Base-by-base conservation (phyloP, 148 eudicot genomes). In the Oxyria digyna region DNA sequence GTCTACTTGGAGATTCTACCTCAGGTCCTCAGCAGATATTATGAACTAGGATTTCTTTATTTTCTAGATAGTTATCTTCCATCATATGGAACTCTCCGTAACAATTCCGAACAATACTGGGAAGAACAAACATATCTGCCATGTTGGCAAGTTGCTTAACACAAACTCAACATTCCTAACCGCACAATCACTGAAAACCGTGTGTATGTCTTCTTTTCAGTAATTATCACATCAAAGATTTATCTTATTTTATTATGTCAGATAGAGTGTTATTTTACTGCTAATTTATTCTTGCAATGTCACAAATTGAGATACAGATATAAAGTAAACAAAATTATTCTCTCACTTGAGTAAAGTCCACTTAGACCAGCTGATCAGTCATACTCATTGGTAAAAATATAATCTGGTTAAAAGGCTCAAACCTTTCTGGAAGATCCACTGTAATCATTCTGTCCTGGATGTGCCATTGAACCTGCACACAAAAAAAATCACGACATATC, bases 381-480 rank as follows among this genome's bases (percentile, higher is more conserved):
- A 7, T n/a, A 35, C 38, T 6, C 6, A 35, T 20, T 20, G 11
- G 8, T 8, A 50, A 18, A 15, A 6, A 31, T 4, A n/a, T 46
- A 27, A 14, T 52, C 33, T 20, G 17, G 27, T 33, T 6, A 5
- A 69, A 0, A 29, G 20, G 15, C 0, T 15, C 38, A 32, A 17
- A 54, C 97, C 96, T 89, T 80, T 80, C 55, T 54, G 87, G 94
- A 79, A 76, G 96, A 83, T 84, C 85, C 84, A 74, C 73, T 50
- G 55, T 80, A 71, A 77, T 69, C 33, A 20, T 66, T 41, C 35
- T 75, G 64, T 63, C 85, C 69, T 57, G 72, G 24, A 67, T 74
- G 77, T 73, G 73, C 76, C 79, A 77, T 46, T 65, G 80, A 42
- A 35, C 76, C 91, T 85, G 73, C 37, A 14, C 81, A 77, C 42